Conservation (phyloP, 768 basidiomycete genomes). For the Cyathus striatus region DNA sequence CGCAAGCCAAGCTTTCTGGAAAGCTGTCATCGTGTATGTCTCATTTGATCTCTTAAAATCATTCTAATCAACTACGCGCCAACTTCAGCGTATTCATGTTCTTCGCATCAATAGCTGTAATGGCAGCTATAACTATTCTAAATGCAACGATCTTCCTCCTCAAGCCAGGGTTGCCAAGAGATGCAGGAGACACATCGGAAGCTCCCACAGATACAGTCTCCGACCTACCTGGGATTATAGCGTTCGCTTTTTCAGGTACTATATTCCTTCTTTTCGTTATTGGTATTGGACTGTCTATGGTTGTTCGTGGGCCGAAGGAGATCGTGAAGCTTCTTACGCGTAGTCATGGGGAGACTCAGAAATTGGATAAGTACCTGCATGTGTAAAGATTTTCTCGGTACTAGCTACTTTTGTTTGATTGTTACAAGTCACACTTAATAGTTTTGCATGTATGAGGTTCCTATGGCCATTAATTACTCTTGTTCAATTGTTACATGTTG, state of each 20-base stretch:
- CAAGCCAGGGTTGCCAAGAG: slow-evolving; percentile 1
- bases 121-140: slow-evolving; percentile 14
- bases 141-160: slow-evolving; percentile 15
- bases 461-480: too few species aligned
- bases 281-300: neutral
- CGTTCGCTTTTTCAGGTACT: slow-evolving; percentile 2
- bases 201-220: neutral
- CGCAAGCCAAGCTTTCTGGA: slow-evolving; percentile 18
- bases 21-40: slow-evolving; percentile 9
- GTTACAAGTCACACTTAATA: too few species aligned
- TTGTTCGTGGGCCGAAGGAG: too few species aligned
- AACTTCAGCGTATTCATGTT: slow-evolving; percentile 6
- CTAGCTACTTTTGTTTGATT: too few species aligned
- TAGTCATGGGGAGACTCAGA: too few species aligned
- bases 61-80: neutral
- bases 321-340: too few species aligned
- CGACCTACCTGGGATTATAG: slow-evolving; percentile 1
- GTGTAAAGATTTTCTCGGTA: too few species aligned
- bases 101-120: slow-evolving; percentile 9
- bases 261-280: neutral
- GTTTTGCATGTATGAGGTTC: too few species aligned
- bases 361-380: too few species aligned
- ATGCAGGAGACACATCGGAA: neutral
- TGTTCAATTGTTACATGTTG: too few species aligned
- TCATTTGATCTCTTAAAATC: neutral